Percentiles rank a stretch among this genome's conserved stretches.
Conservation (phyloP, 495 filamentous ascomycete species). For the Talaromyces thailandensis region DNA sequence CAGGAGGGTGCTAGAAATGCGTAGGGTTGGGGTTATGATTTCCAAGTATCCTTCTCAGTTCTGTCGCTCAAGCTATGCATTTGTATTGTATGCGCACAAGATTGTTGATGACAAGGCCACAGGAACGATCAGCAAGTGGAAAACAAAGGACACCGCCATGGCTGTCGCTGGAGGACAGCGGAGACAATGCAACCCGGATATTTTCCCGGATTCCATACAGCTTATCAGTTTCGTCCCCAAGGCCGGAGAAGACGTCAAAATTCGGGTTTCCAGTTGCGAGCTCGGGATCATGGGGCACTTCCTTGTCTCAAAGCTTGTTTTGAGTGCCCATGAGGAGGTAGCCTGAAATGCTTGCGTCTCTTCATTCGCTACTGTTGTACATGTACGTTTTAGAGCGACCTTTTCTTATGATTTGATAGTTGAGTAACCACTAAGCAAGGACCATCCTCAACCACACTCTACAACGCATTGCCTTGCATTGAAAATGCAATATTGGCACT, state of each 20-base stretch:
- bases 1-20: neutral
- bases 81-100: neutral
- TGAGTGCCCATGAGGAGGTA: neutral
- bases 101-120: neutral
- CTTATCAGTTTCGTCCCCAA: neutral
- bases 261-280: neutral
- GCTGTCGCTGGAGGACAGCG: neutral
- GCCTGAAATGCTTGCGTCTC: neutral
- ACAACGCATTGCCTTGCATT: neutral
- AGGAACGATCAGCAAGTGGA: neutral
- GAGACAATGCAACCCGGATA: neutral
- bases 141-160: neutral
- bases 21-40: neutral
- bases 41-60: neutral
- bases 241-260: neutral
- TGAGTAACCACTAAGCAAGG: neutral
- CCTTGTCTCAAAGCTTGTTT: neutral
- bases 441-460: neutral
- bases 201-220: neutral
- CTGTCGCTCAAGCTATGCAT: neutral
- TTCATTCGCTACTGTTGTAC: neutral
- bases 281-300: neutral
- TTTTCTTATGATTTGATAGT: neutral
- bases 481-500: neutral
- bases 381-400: neutral